phyloP scores from a whole-genome alignment of 192 early-diverging fungal genomes.

The Coemansia sp. region DNA sequence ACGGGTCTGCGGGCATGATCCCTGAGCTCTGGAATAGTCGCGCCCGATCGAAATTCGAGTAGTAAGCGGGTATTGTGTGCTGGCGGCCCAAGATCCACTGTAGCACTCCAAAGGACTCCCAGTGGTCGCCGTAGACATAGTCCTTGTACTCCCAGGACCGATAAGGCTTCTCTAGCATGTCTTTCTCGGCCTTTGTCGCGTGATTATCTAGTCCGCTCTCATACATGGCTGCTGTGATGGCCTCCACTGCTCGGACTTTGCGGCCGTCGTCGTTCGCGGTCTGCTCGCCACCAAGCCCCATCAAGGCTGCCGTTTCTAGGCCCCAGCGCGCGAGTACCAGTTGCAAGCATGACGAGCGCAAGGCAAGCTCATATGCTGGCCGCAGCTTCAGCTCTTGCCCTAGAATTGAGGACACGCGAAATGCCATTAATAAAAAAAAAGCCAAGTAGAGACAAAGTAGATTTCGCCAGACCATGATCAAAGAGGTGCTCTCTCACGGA shows the following conservation, averaged over 20 bases:
- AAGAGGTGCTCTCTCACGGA: background rate
- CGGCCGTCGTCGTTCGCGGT: constrained; percentile 44
- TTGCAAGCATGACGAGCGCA: constrained; percentile 58
- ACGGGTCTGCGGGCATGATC: constrained; percentile 60
- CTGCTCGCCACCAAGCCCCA: constrained; percentile 45
- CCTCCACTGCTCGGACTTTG: constrained; percentile 44
- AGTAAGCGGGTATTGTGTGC: constrained; percentile 57
- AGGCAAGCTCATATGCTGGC: constrained; percentile 49
- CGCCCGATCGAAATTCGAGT: constrained; percentile 58
- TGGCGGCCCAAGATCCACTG: constrained; percentile 60
- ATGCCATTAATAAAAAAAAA: constrained; percentile 28
- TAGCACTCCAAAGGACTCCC: constrained; percentile 59
- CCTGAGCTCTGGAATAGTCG: constrained; percentile 58
- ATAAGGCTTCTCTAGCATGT: constrained; percentile 57
- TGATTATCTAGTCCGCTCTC: constrained; percentile 53
- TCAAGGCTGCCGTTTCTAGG: constrained; percentile 58
- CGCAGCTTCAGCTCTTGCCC: constrained; percentile 36
- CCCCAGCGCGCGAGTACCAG: constrained; percentile 66
- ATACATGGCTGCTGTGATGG: constrained; percentile 50
- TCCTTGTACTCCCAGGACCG: constrained; percentile 53
- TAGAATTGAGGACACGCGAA: constrained; percentile 29
- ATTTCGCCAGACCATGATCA: background rate
- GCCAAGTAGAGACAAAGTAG: background rate
- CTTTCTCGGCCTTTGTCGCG: constrained; percentile 37
- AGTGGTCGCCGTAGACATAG: constrained; percentile 51